Evolutionary conservation across 441 rosid species (phyloP).

Genomic region (Eutrema salsugineum): DNA sequence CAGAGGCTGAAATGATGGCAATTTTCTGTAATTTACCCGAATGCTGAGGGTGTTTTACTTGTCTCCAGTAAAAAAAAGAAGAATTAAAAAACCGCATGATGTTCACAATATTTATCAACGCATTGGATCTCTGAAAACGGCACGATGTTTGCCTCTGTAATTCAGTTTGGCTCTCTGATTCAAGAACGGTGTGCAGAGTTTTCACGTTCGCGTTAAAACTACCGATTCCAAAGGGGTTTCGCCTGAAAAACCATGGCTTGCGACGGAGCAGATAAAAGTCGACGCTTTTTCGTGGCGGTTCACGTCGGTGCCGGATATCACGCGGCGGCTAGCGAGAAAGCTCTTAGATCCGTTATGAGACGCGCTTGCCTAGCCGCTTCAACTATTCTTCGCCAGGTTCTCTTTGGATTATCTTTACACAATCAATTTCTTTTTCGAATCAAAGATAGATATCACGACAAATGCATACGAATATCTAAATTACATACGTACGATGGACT

Average conservation of each 20-base stretch:
- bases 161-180: neutral
- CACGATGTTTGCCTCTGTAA: neutral
- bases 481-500: neutral
- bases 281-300: constrained; percentile 82
- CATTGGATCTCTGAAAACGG: neutral
- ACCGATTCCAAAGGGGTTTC: neutral
- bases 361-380: constrained; percentile 93
- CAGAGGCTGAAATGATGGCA: constrained; percentile 8
- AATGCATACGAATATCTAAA: neutral
- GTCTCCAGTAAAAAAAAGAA: neutral
- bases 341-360: constrained; percentile 76
- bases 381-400: constrained; percentile 72
- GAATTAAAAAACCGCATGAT: neutral
- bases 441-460: neutral
- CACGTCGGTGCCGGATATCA: constrained; percentile 97
- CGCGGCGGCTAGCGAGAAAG: constrained; percentile 65
- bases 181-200: neutral
- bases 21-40: constrained; percentile 9
- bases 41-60: neutral
- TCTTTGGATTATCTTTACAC: neutral
- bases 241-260: constrained; percentile 12
- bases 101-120: neutral
- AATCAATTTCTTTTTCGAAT: neutral
- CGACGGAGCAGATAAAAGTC: constrained; percentile 39
- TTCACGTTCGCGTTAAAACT: neutral